phyloP scores from a whole-genome alignment of 805 yeast species.

The Clavispora fructus region DNA sequence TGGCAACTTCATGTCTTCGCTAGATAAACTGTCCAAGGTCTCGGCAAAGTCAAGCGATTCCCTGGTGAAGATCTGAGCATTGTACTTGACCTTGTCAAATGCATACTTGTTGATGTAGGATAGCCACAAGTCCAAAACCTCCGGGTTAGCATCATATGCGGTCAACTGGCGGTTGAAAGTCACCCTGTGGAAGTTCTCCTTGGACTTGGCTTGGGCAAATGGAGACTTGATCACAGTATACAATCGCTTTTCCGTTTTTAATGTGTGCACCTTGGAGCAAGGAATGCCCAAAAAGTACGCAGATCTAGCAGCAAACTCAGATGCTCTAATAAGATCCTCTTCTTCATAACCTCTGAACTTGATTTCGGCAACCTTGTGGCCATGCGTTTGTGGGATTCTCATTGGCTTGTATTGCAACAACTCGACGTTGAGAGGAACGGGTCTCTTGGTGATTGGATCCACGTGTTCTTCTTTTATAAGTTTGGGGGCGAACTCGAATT shows the following conservation, averaged over 20 bases:
- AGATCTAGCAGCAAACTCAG: slow-evolving; percentile 84
- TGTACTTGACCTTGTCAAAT: slow-evolving; percentile 77
- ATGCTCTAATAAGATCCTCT: slow-evolving; percentile 64
- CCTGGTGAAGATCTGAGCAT: slow-evolving; percentile 54
- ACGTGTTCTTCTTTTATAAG: slow-evolving; percentile 18
- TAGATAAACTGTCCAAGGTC: slow-evolving; percentile 29
- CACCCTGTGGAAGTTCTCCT: slow-evolving; percentile 87
- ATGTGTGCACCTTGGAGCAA: slow-evolving; percentile 65
- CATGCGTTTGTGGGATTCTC: slow-evolving; percentile 59
- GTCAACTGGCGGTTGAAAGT: slow-evolving; percentile 71
- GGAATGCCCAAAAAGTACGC: slow-evolving; percentile 91
- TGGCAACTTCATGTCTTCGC: slow-evolving; percentile 27
- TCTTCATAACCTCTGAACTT: slow-evolving; percentile 68
- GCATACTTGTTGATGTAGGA: slow-evolving; percentile 74
- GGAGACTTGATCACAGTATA: slow-evolving; percentile 95
- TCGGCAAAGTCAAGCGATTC: slow-evolving; percentile 31
- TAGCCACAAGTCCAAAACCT: slow-evolving; percentile 75
- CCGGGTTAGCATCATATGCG: slow-evolving; percentile 83
- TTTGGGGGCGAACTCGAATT: slow-evolving; percentile 28
- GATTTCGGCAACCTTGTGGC: slow-evolving; percentile 74
- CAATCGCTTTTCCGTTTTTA: slow-evolving; percentile 67
- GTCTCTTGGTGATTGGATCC: slow-evolving; percentile 31
- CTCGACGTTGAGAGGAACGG: slow-evolving; percentile 81
- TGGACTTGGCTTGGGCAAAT: slow-evolving; percentile 88
- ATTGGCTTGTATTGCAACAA: slow-evolving; percentile 78